Evolutionary conservation across 306 rosid genomes (phyloP).

Genomic region (Phaseolus lunatus): DNA sequence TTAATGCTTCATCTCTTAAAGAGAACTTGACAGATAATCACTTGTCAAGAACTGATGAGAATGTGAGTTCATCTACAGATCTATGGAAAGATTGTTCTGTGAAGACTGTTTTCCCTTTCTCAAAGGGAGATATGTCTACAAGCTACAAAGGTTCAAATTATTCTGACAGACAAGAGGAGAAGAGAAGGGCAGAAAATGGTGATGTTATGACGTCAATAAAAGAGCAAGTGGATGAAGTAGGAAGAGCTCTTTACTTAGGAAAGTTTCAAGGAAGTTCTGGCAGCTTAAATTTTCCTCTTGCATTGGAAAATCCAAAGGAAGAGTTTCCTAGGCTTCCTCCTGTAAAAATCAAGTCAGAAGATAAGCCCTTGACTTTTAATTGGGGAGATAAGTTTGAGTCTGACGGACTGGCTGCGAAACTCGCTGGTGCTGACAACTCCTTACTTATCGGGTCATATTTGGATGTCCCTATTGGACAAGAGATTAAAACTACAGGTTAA

Average conservation of each 20-base stretch:
- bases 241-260: constrained; percentile 73
- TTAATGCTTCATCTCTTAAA: constrained; percentile 54
- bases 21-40: constrained; percentile 68
- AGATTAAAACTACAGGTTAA: constrained; percentile 82
- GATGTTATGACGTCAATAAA: constrained; percentile 71
- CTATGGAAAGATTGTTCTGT: constrained; percentile 82
- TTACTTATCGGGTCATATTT: constrained; percentile 81
- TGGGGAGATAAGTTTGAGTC: constrained; percentile 90
- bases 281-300: constrained; percentile 65
- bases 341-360: constrained; percentile 90
- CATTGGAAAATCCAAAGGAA: constrained; percentile 73
- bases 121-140: constrained; percentile 64
- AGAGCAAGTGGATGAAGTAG: constrained; percentile 90
- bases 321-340: constrained; percentile 94
- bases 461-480: constrained; percentile 95
- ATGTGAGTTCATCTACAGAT: constrained; percentile 65
- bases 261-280: constrained; percentile 71
- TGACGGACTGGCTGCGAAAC: constrained; percentile 63
- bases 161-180: constrained; percentile 74
- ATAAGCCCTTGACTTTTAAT: constrained; percentile 66
- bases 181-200: constrained; percentile 58
- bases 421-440: constrained; percentile 58
- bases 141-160: constrained; percentile 56
- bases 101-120: constrained; percentile 82
- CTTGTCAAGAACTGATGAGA: constrained; percentile 72